Base-by-base conservation (phyloP, 2,329 filamentous ascomycete genomes). In the Claviceps fusiformis region DNA sequence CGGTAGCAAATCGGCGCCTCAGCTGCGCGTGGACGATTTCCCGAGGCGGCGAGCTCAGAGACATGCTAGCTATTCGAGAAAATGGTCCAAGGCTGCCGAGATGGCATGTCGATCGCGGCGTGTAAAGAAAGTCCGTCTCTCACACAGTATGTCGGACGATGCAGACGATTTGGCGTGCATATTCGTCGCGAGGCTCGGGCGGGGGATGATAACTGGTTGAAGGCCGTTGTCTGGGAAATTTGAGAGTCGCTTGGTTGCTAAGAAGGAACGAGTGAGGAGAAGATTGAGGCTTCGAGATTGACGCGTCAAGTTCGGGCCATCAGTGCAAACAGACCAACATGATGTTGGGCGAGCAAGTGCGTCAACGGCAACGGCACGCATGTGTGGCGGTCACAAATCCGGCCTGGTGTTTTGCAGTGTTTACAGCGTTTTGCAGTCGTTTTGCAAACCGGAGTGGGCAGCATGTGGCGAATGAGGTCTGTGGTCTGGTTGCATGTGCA, bases 1-100 rank as follows among this genome's bases (percentile, higher is more conserved):
- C 65, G 29, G 55, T 65, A 19, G 66, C 56, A 24, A 67, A 58
- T 13, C 63, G 64, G 11, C 62, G 65, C 48, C 59, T 48, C 46
- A 70, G 58, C 41, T 66, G 57, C 39, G 61, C 58, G 41, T 55
- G 43, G 31, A 67, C 44, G 49, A 61, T 61, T 53, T 61, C 61
- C 43, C 50, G 48, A 52, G 64, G 59, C 52, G 62, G 61, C 35
- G 62, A 56, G 27, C 56, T 31, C 54, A 59, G 41, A 57, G 66
- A 56, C 67, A 69, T 69, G 58, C 39, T 52, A 27, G 47, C 46
- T 51, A 48, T n/a, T 27, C 15, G 17, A 13, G 11, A 37, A 24
- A 27, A 27, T 19, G 5, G 46, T 29, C 29, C 45, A 19, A 15
- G 47, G 19, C 27, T 35, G 27, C 6, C 5, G 50, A 10, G 37